Conservation (phyloP, 1,139 yeast genomes). For the Candida sojae region DNA sequence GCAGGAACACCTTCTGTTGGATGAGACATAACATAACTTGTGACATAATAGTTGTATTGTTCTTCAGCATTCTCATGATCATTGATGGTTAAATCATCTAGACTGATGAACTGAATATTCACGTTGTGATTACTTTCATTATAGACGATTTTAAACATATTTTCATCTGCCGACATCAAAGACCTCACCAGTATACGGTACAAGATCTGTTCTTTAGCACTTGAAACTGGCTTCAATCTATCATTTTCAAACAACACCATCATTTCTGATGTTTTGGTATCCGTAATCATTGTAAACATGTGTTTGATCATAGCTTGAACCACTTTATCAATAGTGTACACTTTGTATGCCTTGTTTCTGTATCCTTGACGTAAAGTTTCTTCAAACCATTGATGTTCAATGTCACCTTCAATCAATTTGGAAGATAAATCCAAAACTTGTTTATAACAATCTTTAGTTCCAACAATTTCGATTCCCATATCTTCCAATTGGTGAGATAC, state of each 20-base stretch:
- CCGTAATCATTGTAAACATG: conserved; percentile 77
- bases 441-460: conserved; percentile 68
- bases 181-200: conserved; percentile 88
- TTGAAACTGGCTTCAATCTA: conserved; percentile 60
- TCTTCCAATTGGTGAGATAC: conserved; percentile 82
- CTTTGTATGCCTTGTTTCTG: conserved; percentile 87
- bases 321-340: conserved; percentile 92
- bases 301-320: conserved; percentile 89
- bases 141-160: conserved; percentile 85
- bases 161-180: conserved; percentile 81
- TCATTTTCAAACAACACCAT: conserved; percentile 81
- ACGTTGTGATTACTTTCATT: conserved; percentile 55
- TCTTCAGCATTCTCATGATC: conserved; percentile 77
- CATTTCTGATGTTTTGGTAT: conserved; percentile 80
- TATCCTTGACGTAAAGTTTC: conserved; percentile 94
- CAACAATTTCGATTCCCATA: conserved; percentile 71
- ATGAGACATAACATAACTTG: conserved; percentile 90
- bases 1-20: conserved; percentile 97
- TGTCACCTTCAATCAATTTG: conserved; percentile 81
- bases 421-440: conserved; percentile 77
- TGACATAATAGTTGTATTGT: conserved; percentile 88
- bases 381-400: conserved; percentile 95
- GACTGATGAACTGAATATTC: conserved; percentile 81
- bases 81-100: conserved; percentile 83
- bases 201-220: conserved; percentile 84